Percentiles rank a stretch among this genome's conserved stretches.
phyloP scores from a whole-genome alignment of 2,329 filamentous ascomycete species.

The Teratosphaeria nubilosa region DNA sequence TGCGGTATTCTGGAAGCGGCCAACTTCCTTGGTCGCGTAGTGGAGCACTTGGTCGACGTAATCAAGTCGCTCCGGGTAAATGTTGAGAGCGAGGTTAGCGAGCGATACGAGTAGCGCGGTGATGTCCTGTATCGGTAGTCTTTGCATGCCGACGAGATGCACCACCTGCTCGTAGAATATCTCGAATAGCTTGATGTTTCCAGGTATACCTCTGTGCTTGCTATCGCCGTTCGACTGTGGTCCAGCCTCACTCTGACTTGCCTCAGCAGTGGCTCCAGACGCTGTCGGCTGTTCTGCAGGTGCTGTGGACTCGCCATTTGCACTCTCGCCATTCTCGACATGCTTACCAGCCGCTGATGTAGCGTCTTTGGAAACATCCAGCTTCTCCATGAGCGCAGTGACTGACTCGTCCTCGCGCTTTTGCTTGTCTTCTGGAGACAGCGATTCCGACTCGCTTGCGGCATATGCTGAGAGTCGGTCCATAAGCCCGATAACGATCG shows the following conservation, averaged over 20 bases:
- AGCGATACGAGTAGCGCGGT: conserved; percentile 91
- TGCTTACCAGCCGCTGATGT: conserved; percentile 21
- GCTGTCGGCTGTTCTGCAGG: conserved; percentile 5
- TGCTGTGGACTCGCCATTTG: conserved; percentile 28
- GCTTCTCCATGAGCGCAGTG: conserved; percentile 63
- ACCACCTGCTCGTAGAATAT: conserved; percentile 96
- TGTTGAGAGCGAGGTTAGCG: conserved; percentile 85
- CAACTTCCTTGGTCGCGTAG: conserved; percentile 77
- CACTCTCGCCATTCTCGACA: conserved; percentile 14
- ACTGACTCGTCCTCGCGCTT: conserved; percentile 80
- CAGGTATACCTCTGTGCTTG: conserved; percentile 50
- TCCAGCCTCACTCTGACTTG: conserved; percentile 17
- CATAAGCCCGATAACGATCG: conserved; percentile 96
- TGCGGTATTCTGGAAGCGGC: conserved; percentile 85
- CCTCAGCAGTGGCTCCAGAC: conserved; percentile 7
- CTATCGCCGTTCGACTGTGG: conserved; percentile 32
- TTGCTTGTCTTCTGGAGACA: conserved; percentile 59
- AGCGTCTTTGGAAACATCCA: conserved; percentile 56
- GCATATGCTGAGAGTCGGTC: conserved; percentile 90
- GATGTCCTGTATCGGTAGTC: conserved; percentile 86
- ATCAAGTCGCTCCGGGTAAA: conserved; percentile 84
- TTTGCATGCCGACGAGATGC: conserved; percentile 81
- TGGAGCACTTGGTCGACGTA: conserved; percentile 91
- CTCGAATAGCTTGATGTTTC: conserved; percentile 83
- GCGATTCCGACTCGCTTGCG: conserved; percentile 70